These are phyloP conservation scores for Verruconis gallopava DNA, from an alignment of 2,329 filamentous ascomycete species.

Conservation along the genomic window DNA sequence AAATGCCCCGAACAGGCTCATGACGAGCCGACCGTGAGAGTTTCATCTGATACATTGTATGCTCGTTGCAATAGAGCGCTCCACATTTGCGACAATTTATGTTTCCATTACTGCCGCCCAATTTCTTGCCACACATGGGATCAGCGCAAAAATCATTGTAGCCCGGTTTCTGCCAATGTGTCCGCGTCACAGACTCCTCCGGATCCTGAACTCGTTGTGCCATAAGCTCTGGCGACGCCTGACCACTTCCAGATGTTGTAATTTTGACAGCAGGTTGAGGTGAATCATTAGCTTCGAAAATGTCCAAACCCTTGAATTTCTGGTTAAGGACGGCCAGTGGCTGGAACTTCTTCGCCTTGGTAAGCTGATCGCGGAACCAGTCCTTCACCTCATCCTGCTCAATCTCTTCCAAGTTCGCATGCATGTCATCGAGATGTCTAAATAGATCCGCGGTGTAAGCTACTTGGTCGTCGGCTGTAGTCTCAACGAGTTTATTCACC, in stretches of 20 bases:
- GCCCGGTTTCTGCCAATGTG: conserved; percentile 75
- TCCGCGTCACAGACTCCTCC: conserved; percentile 75
- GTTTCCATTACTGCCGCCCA: conserved; percentile 61
- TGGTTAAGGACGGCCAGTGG: conserved; percentile 84
- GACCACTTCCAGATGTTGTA: conserved; percentile 10
- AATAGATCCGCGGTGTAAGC: conserved; percentile 11
- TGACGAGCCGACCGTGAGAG: conserved; percentile 78
- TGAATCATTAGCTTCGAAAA: conserved; percentile 84
- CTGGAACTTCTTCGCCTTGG: conserved; percentile 86
- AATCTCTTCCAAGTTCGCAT: conserved; percentile 77
- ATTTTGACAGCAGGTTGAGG: conserved; percentile 24
- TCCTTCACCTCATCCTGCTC: conserved; percentile 92
- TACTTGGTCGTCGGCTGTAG: not conserved
- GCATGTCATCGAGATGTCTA: conserved; percentile 73
- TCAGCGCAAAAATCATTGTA: conserved; percentile 74
- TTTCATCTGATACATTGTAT: conserved; percentile 99
- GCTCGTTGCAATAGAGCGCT: conserved; percentile 86
- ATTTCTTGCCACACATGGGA: conserved; percentile 65
- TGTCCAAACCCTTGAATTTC: conserved; percentile 81
- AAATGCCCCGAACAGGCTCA: conserved; percentile 79
- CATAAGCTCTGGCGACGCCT: conserved; percentile 19
- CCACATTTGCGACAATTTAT: conserved; percentile 91
- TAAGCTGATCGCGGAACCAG: conserved; percentile 91
- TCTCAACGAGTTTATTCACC: no score
- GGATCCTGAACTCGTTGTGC: conserved; percentile 46